Conservation (phyloP, 2,329 filamentous ascomycete genomes). For the Aplosporella prunicola region DNA sequence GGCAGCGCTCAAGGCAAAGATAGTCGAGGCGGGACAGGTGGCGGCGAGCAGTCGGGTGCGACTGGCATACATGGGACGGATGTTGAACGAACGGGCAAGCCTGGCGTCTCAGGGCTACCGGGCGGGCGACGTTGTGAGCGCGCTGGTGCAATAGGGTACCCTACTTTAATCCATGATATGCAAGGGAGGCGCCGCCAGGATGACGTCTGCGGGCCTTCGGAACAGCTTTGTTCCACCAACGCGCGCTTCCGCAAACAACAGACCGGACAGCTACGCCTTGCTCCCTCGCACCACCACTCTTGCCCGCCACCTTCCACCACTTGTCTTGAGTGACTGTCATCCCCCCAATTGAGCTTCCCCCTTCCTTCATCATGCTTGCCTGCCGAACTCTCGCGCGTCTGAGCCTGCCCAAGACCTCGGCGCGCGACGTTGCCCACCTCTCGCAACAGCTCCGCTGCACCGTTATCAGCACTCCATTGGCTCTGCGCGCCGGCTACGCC, state of each 20-base stretch:
- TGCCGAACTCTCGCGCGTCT: conserved; percentile 27
- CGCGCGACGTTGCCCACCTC: conserved; percentile 28
- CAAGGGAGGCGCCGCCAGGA: too few species aligned
- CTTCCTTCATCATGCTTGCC: conserved; percentile 21
- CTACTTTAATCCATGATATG: too few species aligned
- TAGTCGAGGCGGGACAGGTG: conserved; percentile 56
- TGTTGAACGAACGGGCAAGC: conserved; percentile 59
- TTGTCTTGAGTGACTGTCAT: too few species aligned
- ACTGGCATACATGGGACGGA: conserved; percentile 72
- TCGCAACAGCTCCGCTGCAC: conserved; percentile 21
- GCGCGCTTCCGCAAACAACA: too few species aligned
- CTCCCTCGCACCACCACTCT: too few species aligned
- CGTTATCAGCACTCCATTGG: conserved; percentile 13
- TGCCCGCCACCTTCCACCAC: too few species aligned
- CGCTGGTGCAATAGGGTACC: too few species aligned
- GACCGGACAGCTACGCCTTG: too few species aligned
- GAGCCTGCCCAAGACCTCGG: conserved; percentile 25
- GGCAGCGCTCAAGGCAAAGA: conserved; percentile 49
- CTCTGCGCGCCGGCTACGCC: conserved; percentile 20
- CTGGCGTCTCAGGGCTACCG: conserved; percentile 66
- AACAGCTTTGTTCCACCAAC: too few species aligned
- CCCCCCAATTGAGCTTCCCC: background rate
- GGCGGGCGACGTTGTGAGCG: conserved; percentile 66
- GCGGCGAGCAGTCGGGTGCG: conserved; percentile 50
- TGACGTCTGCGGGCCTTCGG: too few species aligned